Evolutionary conservation across 805 yeast genomes (phyloP), one percentile per base, ranked within the genome.

Genomic region (Ascoidea tarda): DNA sequence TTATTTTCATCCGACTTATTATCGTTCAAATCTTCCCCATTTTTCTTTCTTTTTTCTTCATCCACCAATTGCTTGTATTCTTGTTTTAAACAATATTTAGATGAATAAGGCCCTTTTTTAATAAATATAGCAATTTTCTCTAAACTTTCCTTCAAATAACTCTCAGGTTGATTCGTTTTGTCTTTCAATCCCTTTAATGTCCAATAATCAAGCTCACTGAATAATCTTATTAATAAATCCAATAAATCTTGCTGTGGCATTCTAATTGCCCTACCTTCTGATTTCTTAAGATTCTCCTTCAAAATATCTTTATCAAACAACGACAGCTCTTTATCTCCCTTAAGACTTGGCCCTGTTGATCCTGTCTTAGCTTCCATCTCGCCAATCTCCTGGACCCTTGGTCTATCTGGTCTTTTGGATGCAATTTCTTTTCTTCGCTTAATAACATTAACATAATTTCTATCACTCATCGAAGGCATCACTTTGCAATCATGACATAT

Each of bases 131-230:
- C 98, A 62, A 93, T 87, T 49, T 84, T 79, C 56, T 91, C 99
- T 50, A 93, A 71, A 54, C 93, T 86, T 64, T 90, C 96, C 63
- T 90, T 88, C 57, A 93, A 72, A 65, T 87, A 95, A 21, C 83
- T 83, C 65, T 93, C 99, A 1, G 99, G 99, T 72, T 93, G 99
- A 61, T 84, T 82, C 2, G 97, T 89, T 59, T 96, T 78, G 65
- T 93, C 99, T 62, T 88, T 84, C 56, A 93, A 73, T 46, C 96
- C 96, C 68, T 89, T 89, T 75, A 93, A 75, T 8, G 93, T 82
- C 99, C 99, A 93, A 67, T 90, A 93, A 64, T 91, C 97, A 66
- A 85, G 88, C 65, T 90, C 95, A 66, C 89, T 96, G 67, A 93
- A 93, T 61, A 91, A 73, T 59, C 84, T 77, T 78, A 93, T 93